phyloP scores from a whole-genome alignment of 345 rosid species.

The Murraya koenigii region DNA sequence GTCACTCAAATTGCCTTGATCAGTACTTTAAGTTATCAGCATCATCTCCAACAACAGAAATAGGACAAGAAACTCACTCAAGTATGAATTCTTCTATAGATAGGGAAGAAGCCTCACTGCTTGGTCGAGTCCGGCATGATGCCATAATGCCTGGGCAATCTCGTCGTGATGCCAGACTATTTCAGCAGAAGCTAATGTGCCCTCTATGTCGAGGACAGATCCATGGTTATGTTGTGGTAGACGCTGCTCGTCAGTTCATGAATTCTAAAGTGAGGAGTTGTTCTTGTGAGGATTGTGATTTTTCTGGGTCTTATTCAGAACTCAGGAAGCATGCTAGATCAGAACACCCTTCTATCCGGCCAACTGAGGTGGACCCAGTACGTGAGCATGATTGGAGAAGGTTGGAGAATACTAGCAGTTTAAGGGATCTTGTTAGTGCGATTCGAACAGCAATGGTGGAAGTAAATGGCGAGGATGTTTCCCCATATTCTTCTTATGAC shows the following conservation, averaged over 20 bases:
- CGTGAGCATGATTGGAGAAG: slow-evolving; percentile 45
- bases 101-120: slow-evolving; percentile 12
- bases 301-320: slow-evolving; percentile 50
- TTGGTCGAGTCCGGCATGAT: slow-evolving; percentile 9
- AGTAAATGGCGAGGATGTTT: not conserved
- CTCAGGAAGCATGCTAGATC: slow-evolving; percentile 58
- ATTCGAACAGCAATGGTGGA: not conserved
- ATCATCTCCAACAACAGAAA: slow-evolving; percentile 23
- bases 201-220: slow-evolving; percentile 65
- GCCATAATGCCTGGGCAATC: not conserved
- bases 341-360: slow-evolving; percentile 45
- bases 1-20: slow-evolving; percentile 69
- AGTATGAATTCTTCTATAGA: slow-evolving; percentile 2
- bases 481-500: not conserved
- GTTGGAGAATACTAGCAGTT: slow-evolving; percentile 40
- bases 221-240: slow-evolving; percentile 40
- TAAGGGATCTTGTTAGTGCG: slow-evolving; percentile 32
- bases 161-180: slow-evolving; percentile 16
- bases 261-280: slow-evolving; percentile 57
- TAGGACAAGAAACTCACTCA: slow-evolving; percentile 24
- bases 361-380: slow-evolving; percentile 41
- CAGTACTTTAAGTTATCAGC: slow-evolving; percentile 36
- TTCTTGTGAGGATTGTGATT: slow-evolving; percentile 40
- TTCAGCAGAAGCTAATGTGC: slow-evolving; percentile 32
- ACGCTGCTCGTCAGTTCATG: slow-evolving; percentile 50